These are phyloP conservation scores for Torulaspora gathmanii DNA, from an alignment of 805 yeast species.

Conservation along the genomic window DNA sequence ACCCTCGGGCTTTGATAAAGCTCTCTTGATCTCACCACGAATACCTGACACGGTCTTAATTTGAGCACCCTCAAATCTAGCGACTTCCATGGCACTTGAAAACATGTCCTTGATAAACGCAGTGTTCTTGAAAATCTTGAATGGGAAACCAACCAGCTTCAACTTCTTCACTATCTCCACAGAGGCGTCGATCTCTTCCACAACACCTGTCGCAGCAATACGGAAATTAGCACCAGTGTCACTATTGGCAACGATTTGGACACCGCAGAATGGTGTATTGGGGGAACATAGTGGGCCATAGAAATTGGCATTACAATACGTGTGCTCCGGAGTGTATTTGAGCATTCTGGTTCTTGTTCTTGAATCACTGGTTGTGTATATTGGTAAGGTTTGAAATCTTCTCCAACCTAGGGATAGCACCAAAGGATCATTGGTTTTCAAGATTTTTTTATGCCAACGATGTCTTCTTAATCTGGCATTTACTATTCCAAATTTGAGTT, in stretches of 20 bases:
- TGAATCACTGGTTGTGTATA: constrained; percentile 94
- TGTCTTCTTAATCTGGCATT: constrained; percentile 95
- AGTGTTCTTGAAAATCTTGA: constrained; percentile 89
- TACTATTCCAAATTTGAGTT: constrained; percentile 85
- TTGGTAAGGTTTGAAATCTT: constrained; percentile 93
- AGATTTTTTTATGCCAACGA: constrained; percentile 96
- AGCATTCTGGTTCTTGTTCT: constrained; percentile 97
- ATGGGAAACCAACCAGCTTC: constrained; percentile 91
- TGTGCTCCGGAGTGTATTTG: constrained; percentile 97
- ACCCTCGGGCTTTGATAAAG: constrained; percentile 91
- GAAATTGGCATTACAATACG: constrained; percentile 91
- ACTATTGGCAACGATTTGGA: constrained; percentile 77
- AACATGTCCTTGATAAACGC: constrained; percentile 98
- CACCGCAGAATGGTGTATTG: constrained; percentile 94
- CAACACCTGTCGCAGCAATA: constrained; percentile 94
- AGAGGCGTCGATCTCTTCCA: constrained; percentile 84
- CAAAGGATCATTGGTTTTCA: constrained; percentile 93
- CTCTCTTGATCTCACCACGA: constrained; percentile 95
- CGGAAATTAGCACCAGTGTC: constrained; percentile 87
- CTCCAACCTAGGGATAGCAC: constrained; percentile 96
- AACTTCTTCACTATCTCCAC: constrained; percentile 92
- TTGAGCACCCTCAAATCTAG: constrained; percentile 96
- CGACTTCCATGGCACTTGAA: constrained; percentile 85
- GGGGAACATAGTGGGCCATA: constrained; percentile 98
- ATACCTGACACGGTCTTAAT: constrained; percentile 96